phyloP scores from a whole-genome alignment of 257 asterid genomes.

The Prunella vulgaris region DNA sequence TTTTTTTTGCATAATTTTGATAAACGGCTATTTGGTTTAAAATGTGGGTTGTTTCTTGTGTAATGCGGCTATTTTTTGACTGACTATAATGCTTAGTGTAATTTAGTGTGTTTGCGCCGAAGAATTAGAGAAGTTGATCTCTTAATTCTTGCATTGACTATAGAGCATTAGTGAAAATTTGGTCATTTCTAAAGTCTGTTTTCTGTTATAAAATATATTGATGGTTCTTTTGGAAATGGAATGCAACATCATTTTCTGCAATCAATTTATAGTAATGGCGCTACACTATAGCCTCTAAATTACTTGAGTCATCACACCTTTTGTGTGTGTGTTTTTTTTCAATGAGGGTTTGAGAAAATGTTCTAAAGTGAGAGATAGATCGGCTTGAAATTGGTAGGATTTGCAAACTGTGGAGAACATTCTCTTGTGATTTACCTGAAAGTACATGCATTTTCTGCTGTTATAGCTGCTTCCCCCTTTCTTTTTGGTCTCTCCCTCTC shows the following conservation, averaged over 20 bases:
- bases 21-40: neutral
- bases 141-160: neutral
- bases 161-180: neutral
- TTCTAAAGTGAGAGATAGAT: neutral
- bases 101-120: neutral
- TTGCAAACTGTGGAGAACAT: neutral
- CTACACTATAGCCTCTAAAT: neutral
- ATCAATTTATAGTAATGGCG: neutral
- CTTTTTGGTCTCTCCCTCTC: neutral
- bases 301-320: neutral
- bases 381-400: neutral
- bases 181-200: neutral
- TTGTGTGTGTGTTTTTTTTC: neutral
- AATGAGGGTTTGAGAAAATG: neutral
- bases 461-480: neutral
- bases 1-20: neutral
- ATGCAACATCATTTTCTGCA: conserved; percentile 12
- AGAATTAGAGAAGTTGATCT: conserved; percentile 8
- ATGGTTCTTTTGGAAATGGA: neutral
- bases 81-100: neutral
- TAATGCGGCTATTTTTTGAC: neutral
- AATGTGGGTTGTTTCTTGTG: conserved; percentile 5
- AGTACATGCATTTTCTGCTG: neutral
- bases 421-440: neutral
- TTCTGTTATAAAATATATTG: neutral